These are phyloP conservation scores for Penicillium cosmopolitanum DNA, from an alignment of 495 filamentous ascomycete species.

Conservation along the genomic window DNA sequence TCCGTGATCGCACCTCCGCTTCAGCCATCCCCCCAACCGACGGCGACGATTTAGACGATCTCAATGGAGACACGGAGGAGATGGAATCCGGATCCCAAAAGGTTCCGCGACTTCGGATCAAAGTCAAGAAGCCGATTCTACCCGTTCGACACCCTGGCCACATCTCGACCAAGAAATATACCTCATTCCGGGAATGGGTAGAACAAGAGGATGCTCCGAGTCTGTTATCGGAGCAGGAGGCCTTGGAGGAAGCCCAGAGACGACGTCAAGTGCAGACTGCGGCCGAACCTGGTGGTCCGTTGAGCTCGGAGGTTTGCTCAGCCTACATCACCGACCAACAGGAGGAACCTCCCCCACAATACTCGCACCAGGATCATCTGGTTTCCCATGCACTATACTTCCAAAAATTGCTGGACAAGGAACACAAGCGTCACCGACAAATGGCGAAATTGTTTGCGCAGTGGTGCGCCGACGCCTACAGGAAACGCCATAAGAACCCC, in stretches of 20 bases:
- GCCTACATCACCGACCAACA: conserved; percentile 78
- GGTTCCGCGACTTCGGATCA: conserved; percentile 53
- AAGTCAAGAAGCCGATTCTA: conserved; percentile 55
- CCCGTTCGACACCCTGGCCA: conserved; percentile 58
- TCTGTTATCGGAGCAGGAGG: conserved; percentile 58
- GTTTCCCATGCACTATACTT: conserved; percentile 80
- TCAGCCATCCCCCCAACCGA: conserved; percentile 22
- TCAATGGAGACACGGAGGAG: conserved; percentile 21
- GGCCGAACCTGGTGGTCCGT: conserved; percentile 70
- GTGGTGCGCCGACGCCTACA: conserved; percentile 51
- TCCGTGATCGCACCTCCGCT: conserved; percentile 34
- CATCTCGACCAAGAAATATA: conserved; percentile 46
- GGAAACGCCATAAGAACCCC: conserved; percentile 49
- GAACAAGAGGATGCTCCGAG: conserved; percentile 46
- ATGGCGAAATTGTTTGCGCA: conserved; percentile 48
- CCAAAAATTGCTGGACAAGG: conserved; percentile 72
- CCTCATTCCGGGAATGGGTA: conserved; percentile 62
- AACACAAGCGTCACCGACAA: conserved; percentile 70
- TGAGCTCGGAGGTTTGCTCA: conserved; percentile 72
- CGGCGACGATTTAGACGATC: conserved; percentile 14
- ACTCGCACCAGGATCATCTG: conserved; percentile 83
- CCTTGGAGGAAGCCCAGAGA: conserved; percentile 52
- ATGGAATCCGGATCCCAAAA: conserved; percentile 27
- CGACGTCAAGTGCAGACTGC: conserved; percentile 67
- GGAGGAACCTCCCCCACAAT: conserved; percentile 72